phyloP scores from a whole-genome alignment of 1,284 basidiomycete genomes.

The Coniophora puteana region DNA sequence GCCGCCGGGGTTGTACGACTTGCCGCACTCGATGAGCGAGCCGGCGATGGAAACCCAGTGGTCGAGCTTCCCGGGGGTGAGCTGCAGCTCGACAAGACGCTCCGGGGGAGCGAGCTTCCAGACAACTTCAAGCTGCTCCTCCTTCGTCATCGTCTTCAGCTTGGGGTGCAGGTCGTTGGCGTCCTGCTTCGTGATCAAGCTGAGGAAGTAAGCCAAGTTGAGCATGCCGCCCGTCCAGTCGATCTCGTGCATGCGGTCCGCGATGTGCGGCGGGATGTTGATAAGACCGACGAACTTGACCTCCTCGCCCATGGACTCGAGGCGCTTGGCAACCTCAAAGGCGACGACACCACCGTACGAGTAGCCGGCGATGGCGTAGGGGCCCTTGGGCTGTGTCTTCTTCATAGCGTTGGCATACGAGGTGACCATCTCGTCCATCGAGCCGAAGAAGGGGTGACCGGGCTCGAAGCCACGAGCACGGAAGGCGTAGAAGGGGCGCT shows the following conservation, averaged over 20 bases:
- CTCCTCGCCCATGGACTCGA: slow-evolving; percentile 32
- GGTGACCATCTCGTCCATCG: slow-evolving; percentile 40
- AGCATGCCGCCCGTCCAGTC: slow-evolving; percentile 37
- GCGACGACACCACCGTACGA: slow-evolving; percentile 46
- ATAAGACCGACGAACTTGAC: slow-evolving; percentile 40
- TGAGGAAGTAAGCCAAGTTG: slow-evolving; percentile 29
- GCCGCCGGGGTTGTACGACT: slow-evolving; percentile 19
- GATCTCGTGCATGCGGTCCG: slow-evolving; percentile 39
- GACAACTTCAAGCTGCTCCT: slow-evolving; percentile 22
- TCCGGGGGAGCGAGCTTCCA: slow-evolving; percentile 28
- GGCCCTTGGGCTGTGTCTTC: slow-evolving; percentile 34
- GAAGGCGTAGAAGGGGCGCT: slow-evolving; percentile 41
- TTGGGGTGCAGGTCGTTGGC: slow-evolving; percentile 18
- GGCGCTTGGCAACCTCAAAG: slow-evolving; percentile 41
- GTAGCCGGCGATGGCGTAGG: slow-evolving; percentile 45
- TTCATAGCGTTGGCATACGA: slow-evolving; percentile 36
- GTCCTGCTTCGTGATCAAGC: slow-evolving; percentile 24
- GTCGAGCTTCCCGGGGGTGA: slow-evolving; percentile 22
- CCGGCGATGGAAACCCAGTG: slow-evolving; percentile 30
- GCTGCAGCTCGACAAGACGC: slow-evolving; percentile 26
- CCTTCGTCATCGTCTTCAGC: slow-evolving; percentile 15
- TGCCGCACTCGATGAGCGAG: slow-evolving; percentile 28
- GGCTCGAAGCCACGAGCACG: slow-evolving; percentile 42
- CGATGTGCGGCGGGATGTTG: slow-evolving; percentile 41
- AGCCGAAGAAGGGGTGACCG: slow-evolving; percentile 31